Base-by-base conservation (phyloP, 2,329 filamentous ascomycete species). In the Stachybotrys chartarum region DNA sequence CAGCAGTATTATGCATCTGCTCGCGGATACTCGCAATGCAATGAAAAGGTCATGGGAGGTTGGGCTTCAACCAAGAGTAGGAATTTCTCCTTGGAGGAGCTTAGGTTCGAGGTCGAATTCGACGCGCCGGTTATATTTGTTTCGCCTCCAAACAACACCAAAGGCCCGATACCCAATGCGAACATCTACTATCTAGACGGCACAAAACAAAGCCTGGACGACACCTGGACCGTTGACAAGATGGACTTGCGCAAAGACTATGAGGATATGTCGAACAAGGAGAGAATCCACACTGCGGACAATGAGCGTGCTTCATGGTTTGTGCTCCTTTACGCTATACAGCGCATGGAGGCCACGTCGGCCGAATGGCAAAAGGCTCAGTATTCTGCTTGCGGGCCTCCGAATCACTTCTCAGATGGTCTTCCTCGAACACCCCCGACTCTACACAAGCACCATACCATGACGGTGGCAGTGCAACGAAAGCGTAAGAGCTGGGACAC, bases 241-340 rank as follows among this genome's bases (percentile, higher is more conserved):
- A 65, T 70, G 49, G 68, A 72, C 46, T 57, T 57, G 7, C 60
- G 63, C 47, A 56, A 66, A 10, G 65, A 66, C 12, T 66, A 65
- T 52, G 57, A 57, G 14, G 57, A 63, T 30, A 60, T 56, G 56
- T 57, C 64, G 14, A 54, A 53, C 7, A 70, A 69, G 59, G 60
- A 72, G 57, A 63, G 68, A 52, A 71, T 83, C 0, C 78, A 80
- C 58, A 83, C 80, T 2, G 78, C 79, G 6, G 78, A 83, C 59
- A 81, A 81, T 54, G 80, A 83, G 61, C 67, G 74, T n/a, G 78
- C 78, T 3, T 80, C 79, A 1, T 83, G 80, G 80, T 70, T 79
- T 5, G 71, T 72, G 7, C 65, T 83, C 11, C 69, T 83, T n/a
- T 73, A 72, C 4, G 72, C 75, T 11, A 61, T 82, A 0, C 79